Evolutionary conservation across 768 basidiomycete species (phyloP), one percentile per base, ranked within the genome.

Genomic region (Lentinula detonsa): DNA sequence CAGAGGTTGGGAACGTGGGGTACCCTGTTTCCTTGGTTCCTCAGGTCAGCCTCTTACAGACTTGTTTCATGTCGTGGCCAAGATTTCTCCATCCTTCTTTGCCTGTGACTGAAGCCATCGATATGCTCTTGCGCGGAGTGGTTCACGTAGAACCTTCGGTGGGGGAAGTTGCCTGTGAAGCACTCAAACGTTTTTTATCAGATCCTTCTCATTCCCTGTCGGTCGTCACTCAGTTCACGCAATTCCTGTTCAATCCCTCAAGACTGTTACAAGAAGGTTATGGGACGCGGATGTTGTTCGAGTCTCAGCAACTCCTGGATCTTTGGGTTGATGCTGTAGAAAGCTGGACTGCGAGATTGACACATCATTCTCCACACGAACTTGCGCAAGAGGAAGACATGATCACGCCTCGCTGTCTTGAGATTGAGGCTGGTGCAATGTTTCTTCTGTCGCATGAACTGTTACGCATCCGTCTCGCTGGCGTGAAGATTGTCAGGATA

Each of bases 61-160:
- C 87, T 0, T 85, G 88, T 67, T 90, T 94, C 71, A 87, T 89
- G 62, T 83, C 90, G 5, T 90, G 93, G 86, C 95, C 95, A 0
- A 84, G 95, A 2, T 90, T 85, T 66, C 76, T 94, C 46, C 84
- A 87, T 67, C 76, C 80, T 4, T 75, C 75, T 4, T 71, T 84
- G 35, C 66, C 83, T 46, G 70, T 88, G 52, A 69, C 78, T 10
- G 87, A 88, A 46, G 83, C 86, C 0, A 78, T 93, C 55, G 88
- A 93, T 64, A 85, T 93, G 78, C 81, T 95, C 28, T 76, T 95
- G 50, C 83, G 85, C 37, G 91, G 90, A 1, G 82, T 92, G n/a
- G 79, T 92, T 28, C 95, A 96, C 65, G 85, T 94, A 34, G 93
- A 97, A 64, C 90, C 91, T 1, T 66, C 74, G 2, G 77, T 96